Evolutionary conservation across 2,329 filamentous ascomycete species (phyloP).

Genomic region (Colletotrichum truncatum): DNA sequence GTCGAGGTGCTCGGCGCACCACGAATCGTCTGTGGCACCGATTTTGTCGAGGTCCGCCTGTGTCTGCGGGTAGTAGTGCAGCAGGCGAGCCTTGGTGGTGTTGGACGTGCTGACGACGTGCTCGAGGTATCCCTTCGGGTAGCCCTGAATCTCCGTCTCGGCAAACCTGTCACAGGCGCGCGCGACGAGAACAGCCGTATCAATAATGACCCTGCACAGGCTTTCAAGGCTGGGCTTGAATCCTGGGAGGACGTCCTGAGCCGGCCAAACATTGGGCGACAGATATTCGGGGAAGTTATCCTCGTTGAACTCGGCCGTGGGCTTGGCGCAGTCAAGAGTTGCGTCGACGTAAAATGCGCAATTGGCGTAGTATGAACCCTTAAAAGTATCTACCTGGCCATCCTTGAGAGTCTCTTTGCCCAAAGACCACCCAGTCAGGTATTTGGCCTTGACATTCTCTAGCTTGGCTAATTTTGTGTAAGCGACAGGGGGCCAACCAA

Average conservation of each 20-base stretch:
- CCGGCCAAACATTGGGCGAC: slow-evolving; percentile 89
- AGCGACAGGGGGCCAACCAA: not conserved
- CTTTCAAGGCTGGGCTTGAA: slow-evolving; percentile 79
- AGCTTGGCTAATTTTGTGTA: slow-evolving; percentile 55
- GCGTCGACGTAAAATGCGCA: slow-evolving; percentile 80
- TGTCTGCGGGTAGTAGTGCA: slow-evolving; percentile 87
- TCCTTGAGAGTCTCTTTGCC: slow-evolving; percentile 85
- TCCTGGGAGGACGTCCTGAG: slow-evolving; percentile 72
- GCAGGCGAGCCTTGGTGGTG: slow-evolving; percentile 88
- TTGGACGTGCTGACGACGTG: slow-evolving; percentile 85
- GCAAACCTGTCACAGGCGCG: slow-evolving; percentile 91
- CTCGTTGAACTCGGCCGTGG: slow-evolving; percentile 64
- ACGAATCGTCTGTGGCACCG: slow-evolving; percentile 76
- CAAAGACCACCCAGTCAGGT: slow-evolving; percentile 79
- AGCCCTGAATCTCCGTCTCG: slow-evolving; percentile 78
- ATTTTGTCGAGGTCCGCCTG: slow-evolving; percentile 27
- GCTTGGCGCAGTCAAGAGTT: slow-evolving; percentile 67
- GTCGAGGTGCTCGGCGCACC: slow-evolving; percentile 82
- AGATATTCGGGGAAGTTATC: slow-evolving; percentile 87
- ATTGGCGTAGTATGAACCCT: slow-evolving; percentile 87
- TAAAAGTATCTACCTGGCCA: slow-evolving; percentile 80
- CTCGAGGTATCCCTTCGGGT: slow-evolving; percentile 83
- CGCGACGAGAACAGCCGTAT: slow-evolving; percentile 88
- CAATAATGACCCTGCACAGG: slow-evolving; percentile 86
- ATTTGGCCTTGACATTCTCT: slow-evolving; percentile 69